Evolutionary conservation across 257 asterid genomes (phyloP).

Genomic region (Solanum appendiculatum): DNA sequence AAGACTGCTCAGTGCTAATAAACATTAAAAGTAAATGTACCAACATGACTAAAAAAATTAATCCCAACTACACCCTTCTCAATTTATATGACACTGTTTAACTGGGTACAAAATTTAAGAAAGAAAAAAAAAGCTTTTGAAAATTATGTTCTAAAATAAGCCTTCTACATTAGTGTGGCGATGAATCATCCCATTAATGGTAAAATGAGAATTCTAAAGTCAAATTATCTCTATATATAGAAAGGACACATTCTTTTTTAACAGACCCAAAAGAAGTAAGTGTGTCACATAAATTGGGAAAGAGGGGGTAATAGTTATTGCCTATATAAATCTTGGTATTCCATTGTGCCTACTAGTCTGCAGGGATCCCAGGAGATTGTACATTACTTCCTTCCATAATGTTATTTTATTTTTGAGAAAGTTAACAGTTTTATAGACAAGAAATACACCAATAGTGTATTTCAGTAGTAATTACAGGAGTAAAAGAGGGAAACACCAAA

Average conservation of each 20-base stretch:
- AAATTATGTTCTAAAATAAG: background rate
- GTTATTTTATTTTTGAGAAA: background rate
- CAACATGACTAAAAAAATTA: background rate
- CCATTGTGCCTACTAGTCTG: background rate
- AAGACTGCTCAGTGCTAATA: background rate
- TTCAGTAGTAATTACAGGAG: background rate
- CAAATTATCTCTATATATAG: background rate
- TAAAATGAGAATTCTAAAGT: background rate
- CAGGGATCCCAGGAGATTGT: background rate
- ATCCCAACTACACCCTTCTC: background rate
- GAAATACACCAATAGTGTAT: background rate
- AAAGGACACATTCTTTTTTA: background rate
- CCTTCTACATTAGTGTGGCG: background rate
- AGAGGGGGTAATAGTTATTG: background rate
- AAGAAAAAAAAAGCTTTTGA: background rate
- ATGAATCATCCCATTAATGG: background rate
- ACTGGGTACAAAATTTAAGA: background rate
- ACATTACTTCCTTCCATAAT: background rate
- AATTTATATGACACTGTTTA: background rate
- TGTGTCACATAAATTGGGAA: background rate
- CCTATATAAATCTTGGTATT: background rate
- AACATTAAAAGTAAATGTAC: background rate
- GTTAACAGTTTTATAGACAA: background rate
- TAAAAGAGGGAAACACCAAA: background rate
- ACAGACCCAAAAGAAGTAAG: background rate